Base-by-base conservation (phyloP, 768 basidiomycete species). In the Tricholoma terreum region DNA sequence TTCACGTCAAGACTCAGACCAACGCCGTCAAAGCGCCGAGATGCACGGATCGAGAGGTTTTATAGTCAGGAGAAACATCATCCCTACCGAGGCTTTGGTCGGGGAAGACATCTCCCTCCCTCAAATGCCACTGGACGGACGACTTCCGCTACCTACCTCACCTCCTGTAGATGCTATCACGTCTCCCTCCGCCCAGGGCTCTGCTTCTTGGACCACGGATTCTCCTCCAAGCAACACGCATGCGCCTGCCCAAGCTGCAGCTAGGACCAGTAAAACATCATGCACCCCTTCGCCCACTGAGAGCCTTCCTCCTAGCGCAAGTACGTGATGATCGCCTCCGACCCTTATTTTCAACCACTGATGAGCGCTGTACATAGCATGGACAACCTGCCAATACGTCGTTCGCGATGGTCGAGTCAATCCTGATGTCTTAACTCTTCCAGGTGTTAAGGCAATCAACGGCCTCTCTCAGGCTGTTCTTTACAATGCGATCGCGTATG, bases 361-460 rank as follows among this genome's bases (percentile, higher is more conserved):
- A 59, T 49, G 19, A 52, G 35, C 30, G 3, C 11, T 27, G 31
- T 10, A 34, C 27, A 43, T 50, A 74, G 70, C 69, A 0, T 76
- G 73, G 73, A 75, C 73, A 4, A 70, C 69, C 14, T 75, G 84
- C 63, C 73, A 74, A 1, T 84, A 84, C 60, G 69, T 73, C n/a
- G 67, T 69, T 12, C 75, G 72, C 4, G 84, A 85, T 60, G 84
- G 84, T 21, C 61, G 75, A 58, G 77, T 82, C 36, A 84, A 85
- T 62, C 82, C 83, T 14, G 84, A 84, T 63, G 79, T 80, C 11
- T 73, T 76, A 54, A 69, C 65, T 4, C 67, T 84, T n/a, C 66
- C 67, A n/a, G 77, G 75, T 10, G 72, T 78, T 6, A 66, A 68
- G 35, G 74, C 75, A 6, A 73, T 80, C 57, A 74, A 75, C 52